Base-by-base conservation (phyloP, 495 filamentous ascomycete species). In the Aspergillus panamensis region DNA sequence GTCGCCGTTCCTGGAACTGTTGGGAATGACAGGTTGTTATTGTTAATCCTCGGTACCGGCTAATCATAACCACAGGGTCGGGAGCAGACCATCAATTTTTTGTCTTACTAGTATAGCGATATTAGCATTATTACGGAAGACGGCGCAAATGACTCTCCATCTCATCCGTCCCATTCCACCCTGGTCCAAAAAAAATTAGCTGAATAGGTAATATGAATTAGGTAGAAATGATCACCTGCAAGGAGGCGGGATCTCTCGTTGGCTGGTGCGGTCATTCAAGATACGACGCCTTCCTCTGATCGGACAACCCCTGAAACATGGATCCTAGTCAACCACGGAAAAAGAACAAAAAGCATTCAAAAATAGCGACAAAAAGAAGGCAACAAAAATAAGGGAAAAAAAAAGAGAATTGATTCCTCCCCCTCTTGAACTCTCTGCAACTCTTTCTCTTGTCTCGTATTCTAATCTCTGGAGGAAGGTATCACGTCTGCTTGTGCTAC, bases 191-290 rank as follows among this genome's bases (percentile, higher is more conserved):
- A 19, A 17, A 37, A 19, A 17, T 19, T 25, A 39, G 17, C 17
- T 51, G 33, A 35, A 32, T 51, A n/a, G n/a, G n/a, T n/a, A 51
- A 32, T 16, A 51, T n/a, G 30, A 35, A 20, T 20, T 10, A n/a
- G n/a, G n/a, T n/a, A n/a, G 17, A 17, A 29, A 45, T 58, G 55
- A 53, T 60, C 57, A 55, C 31, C 63, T 62, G 63, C 63, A 62
- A 61, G 60, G 63, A 53, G 57, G 39, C 44, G 47, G 50, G 48
- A 51, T 45, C 32, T 55, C 57, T 61, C 42, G 43, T 60, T 60
- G 48, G 59, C 25, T 35, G 52, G 42, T 20, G 10, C 35, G 58
- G 31, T 51, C 47, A 39, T 44, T 37, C 19, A 52, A 25, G 42
- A 32, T 32, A 40, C 37, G 53, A 32, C 13, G 17, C 42, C 30